Percentiles rank a stretch among this genome's conserved stretches.
Evolutionary conservation across 2,329 filamentous ascomycete genomes (phyloP).

Genomic region (Niveomyces coronatus): DNA sequence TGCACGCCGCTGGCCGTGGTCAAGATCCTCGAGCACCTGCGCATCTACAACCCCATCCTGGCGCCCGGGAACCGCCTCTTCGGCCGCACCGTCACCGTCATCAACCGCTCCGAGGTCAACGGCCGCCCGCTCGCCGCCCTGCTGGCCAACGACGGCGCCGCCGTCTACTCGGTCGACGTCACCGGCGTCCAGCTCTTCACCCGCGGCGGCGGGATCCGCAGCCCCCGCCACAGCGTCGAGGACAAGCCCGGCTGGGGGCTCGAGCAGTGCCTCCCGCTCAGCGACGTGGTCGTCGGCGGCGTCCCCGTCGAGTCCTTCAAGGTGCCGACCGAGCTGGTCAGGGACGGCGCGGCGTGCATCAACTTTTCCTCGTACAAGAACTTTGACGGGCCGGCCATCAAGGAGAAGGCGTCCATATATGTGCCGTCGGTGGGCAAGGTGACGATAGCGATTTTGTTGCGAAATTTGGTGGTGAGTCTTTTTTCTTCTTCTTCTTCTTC

Average conservation of each 20-base stretch:
- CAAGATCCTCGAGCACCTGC: slow-evolving; percentile 91
- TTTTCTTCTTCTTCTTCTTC: neutral
- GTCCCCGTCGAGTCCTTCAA: slow-evolving; percentile 86
- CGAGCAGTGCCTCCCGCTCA: slow-evolving; percentile 72
- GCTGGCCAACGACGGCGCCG: slow-evolving; percentile 90
- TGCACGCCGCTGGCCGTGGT: slow-evolving; percentile 94
- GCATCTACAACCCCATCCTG: slow-evolving; percentile 93
- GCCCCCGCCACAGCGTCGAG: slow-evolving; percentile 74
- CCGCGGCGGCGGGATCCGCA: slow-evolving; percentile 76
- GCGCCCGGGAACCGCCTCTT: slow-evolving; percentile 88
- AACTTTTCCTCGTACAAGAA: slow-evolving; percentile 97
- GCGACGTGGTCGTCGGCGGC: slow-evolving; percentile 90
- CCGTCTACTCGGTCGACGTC: slow-evolving; percentile 89
- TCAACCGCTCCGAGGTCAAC: slow-evolving; percentile 94
- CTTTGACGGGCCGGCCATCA: slow-evolving; percentile 74
- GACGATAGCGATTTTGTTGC: slow-evolving; percentile 81
- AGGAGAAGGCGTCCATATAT: slow-evolving; percentile 93
- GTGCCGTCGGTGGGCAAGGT: slow-evolving; percentile 97
- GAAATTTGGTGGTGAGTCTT: slow-evolving; percentile 71
- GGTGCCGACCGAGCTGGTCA: slow-evolving; percentile 71
- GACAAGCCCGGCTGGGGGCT: slow-evolving; percentile 73
- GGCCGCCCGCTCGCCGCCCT: slow-evolving; percentile 85
- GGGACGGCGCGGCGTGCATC: slow-evolving; percentile 93
- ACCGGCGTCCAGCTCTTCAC: slow-evolving; percentile 89
- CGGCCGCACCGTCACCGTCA: slow-evolving; percentile 89